Percentiles rank a stretch among this genome's conserved stretches.
Conservation (phyloP, 1,284 basidiomycete species). For the Moniliophthora roreri region DNA sequence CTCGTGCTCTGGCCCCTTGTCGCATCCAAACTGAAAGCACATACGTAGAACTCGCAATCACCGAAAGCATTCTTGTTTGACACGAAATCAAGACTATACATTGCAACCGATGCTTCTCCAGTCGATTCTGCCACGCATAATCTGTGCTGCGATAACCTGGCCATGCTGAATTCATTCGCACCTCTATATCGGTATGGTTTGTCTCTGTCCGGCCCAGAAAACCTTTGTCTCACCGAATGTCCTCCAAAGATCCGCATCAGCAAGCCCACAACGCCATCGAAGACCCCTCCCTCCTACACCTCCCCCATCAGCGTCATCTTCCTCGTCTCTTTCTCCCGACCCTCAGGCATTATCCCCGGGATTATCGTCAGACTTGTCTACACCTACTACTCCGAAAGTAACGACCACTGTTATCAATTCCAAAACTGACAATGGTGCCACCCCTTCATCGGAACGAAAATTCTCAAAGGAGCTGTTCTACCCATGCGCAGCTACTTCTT, state of each 20-base stretch:
- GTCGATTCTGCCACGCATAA: conserved; percentile 89
- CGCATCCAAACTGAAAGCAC: not conserved
- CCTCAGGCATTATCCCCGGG: not conserved
- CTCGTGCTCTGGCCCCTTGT: conserved; percentile 7
- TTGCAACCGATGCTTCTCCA: conserved; percentile 86
- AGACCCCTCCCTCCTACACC: conserved; percentile 20
- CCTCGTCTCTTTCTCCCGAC: conserved; percentile 6
- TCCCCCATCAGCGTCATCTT: conserved; percentile 19
- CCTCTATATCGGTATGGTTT: conserved; percentile 74
- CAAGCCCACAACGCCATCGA: conserved; percentile 29
- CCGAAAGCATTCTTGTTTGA: conserved; percentile 95
- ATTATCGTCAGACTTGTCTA: conserved; percentile 11
- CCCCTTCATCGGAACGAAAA: conserved; percentile 5
- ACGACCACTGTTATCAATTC: conserved; percentile 8
- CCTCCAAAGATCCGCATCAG: conserved; percentile 35
- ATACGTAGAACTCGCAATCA: conserved; percentile 77
- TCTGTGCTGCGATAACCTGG: conserved; percentile 89
- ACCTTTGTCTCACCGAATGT: not conserved
- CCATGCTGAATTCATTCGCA: conserved; percentile 85
- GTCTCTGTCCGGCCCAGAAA: not conserved
- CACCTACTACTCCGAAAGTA: conserved; percentile 8
- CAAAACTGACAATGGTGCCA: not conserved
- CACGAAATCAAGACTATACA: conserved; percentile 80
- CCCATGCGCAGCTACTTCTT: conserved; percentile 50
- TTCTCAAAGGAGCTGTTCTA: conserved; percentile 39